Evolutionary conservation across 495 filamentous ascomycete species (phyloP).

Genomic region (Evansstolkia leycettana): DNA sequence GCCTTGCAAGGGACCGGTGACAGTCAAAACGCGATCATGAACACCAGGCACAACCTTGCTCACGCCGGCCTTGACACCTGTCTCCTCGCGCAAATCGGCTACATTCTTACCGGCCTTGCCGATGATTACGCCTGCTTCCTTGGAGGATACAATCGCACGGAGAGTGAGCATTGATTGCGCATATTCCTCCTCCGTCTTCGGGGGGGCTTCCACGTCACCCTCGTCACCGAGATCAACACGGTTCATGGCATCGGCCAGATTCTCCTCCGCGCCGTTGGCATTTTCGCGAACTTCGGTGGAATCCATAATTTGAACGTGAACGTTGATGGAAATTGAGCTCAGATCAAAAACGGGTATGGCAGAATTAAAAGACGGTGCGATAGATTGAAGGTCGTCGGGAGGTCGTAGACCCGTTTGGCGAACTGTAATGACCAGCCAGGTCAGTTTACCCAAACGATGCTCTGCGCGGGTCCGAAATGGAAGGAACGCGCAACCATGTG

Average conservation of each 20-base stretch:
- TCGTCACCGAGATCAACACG: slow-evolving; percentile 36
- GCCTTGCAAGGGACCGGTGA: slow-evolving; percentile 75
- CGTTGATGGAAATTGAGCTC: no score
- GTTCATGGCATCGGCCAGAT: slow-evolving; percentile 38
- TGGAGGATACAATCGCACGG: slow-evolving; percentile 94
- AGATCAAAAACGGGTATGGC: no score
- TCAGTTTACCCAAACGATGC: no score
- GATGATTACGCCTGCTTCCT: slow-evolving; percentile 97
- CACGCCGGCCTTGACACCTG: slow-evolving; percentile 92
- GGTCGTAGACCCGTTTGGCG: no score
- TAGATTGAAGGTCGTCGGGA: no score
- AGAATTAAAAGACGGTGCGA: no score
- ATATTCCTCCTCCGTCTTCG: slow-evolving; percentile 93
- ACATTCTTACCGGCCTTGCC: slow-evolving; percentile 98
- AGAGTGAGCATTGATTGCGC: slow-evolving; percentile 81
- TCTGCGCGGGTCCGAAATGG: no score
- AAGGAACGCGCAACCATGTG: no score
- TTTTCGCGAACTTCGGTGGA: slow-evolving; percentile 34
- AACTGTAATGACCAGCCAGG: no score
- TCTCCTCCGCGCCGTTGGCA: slow-evolving; percentile 23
- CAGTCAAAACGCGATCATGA: slow-evolving; percentile 90
- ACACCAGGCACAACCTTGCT: slow-evolving; percentile 98
- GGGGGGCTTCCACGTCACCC: slow-evolving; percentile 56
- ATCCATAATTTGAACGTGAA: slow-evolving; percentile 25
- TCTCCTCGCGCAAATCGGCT: slow-evolving; percentile 91